Evolutionary conservation across 2,329 filamentous ascomycete species (phyloP), one percentile per base, ranked within the genome.

Genomic region (Fusarium tricinctum): DNA sequence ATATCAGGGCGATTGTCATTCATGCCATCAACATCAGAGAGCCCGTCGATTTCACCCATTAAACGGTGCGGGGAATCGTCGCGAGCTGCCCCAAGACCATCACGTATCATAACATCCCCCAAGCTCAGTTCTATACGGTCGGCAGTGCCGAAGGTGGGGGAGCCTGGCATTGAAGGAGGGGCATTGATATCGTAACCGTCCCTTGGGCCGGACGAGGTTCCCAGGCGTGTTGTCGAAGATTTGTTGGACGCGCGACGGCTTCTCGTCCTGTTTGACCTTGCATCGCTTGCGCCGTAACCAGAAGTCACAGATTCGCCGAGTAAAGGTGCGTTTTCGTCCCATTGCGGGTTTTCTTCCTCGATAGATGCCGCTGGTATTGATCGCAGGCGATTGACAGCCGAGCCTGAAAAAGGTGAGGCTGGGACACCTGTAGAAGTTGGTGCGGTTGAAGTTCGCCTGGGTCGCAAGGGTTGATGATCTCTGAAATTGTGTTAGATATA

Each of bases 61-160:
- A 70, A 72, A n/a, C 66, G 75, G 10, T 73, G 69, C 10, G 77
- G 76, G 42, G 76, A 76, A 32, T 70, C 74, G 28, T 75, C 74
- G 39, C 71, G 72, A 66, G 81, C 77, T 22, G 82, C 80, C 39
- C 62, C 66, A 15, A 91, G 80, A 51, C 92, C 88, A 66, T 91
- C 88, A 10, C 89, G 84, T 56, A 93, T 86, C 86, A 94, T 90
- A 67, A 91, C 84, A 79, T 91, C 89, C n/a, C 87, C 87, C 71
- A 90, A 89, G 64, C 82, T 86, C 78, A 90, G 82, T 35, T 87
- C 84, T 57, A 83, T 77, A 32, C 82, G 81, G 58, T 85, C 82
- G 0, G 77, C 70, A 0, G 84, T 78, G 2, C 85, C 84, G 58
- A 89, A 79, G 2, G 78, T 78, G 3, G 89, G 89, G 9, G 88